phyloP scores from a whole-genome alignment of 148 eudicot species.

The Fagopyrum tataricum region DNA sequence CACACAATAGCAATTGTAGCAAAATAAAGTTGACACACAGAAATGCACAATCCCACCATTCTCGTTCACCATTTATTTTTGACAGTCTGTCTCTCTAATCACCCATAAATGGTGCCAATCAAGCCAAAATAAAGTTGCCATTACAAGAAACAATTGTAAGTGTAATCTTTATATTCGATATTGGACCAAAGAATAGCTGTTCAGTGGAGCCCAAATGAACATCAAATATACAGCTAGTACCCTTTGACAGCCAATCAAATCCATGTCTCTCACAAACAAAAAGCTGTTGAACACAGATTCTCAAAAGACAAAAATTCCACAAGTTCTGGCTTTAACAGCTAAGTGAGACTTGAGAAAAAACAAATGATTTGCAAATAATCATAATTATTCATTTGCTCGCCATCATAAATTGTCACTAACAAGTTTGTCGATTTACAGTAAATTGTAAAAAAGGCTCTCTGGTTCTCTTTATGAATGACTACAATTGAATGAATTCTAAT shows the following conservation, averaged over 20 bases:
- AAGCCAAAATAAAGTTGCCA: neutral
- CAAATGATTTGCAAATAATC: neutral
- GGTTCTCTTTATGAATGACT: neutral
- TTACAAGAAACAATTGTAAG: neutral
- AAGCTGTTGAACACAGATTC: neutral
- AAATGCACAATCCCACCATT: neutral
- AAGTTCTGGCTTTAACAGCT: constrained; percentile 8
- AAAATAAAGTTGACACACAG: neutral
- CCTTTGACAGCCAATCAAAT: constrained; percentile 6
- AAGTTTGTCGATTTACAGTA: neutral
- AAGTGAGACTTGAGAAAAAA: neutral
- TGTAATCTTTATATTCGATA: no score
- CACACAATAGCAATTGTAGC: neutral
- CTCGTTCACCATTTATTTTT: neutral
- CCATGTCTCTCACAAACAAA: neutral
- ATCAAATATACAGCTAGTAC: neutral
- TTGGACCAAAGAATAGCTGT: no score
- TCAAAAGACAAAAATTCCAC: neutral
- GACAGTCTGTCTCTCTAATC: constrained; percentile 6
- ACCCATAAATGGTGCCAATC: neutral
- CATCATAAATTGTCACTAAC: neutral
- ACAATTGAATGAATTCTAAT: constrained; percentile 12
- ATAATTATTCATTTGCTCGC: constrained; percentile 7
- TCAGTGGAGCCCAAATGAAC: no score
- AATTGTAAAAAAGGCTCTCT: neutral